Percentiles rank a stretch among this genome's conserved stretches.
Evolutionary conservation across 352 stramenopile genomes (phyloP).

Genomic region (Albugo candida): DNA sequence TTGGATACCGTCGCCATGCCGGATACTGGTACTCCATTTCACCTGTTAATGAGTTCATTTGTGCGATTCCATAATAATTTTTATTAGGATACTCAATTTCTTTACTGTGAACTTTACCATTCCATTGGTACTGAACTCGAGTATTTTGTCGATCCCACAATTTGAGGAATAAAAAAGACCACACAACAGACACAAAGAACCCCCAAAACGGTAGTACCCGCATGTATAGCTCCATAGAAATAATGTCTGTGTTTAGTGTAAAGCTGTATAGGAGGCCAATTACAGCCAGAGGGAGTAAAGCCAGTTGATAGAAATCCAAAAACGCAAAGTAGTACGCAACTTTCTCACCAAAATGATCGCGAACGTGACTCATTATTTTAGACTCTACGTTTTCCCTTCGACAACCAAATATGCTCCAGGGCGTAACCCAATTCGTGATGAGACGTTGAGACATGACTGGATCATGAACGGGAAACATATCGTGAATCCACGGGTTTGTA

Average conservation of each 20-base stretch:
- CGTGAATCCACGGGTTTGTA: conserved; percentile 45
- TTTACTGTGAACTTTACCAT: conserved; percentile 57
- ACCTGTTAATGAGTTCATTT: conserved; percentile 54
- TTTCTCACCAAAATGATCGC: conserved; percentile 72
- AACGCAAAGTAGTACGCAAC: conserved; percentile 79
- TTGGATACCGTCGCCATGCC: conserved; percentile 41
- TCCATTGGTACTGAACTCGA: conserved; percentile 65
- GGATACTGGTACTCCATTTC: conserved; percentile 48
- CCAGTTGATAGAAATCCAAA: conserved; percentile 66
- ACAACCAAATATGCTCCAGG: conserved; percentile 17
- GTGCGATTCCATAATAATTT: conserved; percentile 38
- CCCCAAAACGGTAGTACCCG: conserved; percentile 64
- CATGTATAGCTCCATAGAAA: conserved; percentile 56
- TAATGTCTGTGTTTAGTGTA: conserved; percentile 1
- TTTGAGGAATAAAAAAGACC: conserved; percentile 70
- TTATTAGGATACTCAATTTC: conserved; percentile 77
- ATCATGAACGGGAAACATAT: conserved; percentile 75
- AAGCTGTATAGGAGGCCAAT: conserved; percentile 11
- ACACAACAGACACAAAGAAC: conserved; percentile 54
- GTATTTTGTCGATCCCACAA: conserved; percentile 64
- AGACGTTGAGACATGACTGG: conserved; percentile 39
- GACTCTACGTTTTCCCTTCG: neutral
- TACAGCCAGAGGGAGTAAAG: conserved; percentile 49
- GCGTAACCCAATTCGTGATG: conserved; percentile 44
- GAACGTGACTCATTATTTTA: conserved; percentile 17